phyloP scores from a whole-genome alignment of 2,329 filamentous ascomycete species.

The Orbilia quercus region DNA sequence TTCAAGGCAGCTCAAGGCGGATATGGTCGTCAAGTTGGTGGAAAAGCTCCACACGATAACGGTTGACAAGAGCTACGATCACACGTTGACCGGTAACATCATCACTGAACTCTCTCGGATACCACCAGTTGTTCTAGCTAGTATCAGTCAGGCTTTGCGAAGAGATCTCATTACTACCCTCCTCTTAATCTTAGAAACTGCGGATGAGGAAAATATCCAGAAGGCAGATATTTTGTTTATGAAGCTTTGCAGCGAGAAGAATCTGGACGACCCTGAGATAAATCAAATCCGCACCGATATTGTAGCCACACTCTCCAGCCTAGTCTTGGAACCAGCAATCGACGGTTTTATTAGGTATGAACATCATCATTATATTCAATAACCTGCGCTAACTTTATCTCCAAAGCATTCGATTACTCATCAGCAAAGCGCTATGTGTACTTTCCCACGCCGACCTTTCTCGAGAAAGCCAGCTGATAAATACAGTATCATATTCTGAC shows the following conservation, averaged over 20 bases:
- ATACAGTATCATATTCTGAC: conserved; percentile 53
- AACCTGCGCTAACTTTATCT: conserved; percentile 2
- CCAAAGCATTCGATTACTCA: conserved; percentile 44
- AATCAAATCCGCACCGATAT: conserved; percentile 51
- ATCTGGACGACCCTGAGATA: conserved; percentile 42
- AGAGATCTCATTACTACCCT: conserved; percentile 42
- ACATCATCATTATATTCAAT: neutral
- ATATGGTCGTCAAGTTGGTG: conserved; percentile 39
- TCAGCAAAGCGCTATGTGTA: conserved; percentile 43
- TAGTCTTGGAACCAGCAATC: conserved; percentile 21
- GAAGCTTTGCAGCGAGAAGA: conserved; percentile 51
- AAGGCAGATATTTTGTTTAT: conserved; percentile 51
- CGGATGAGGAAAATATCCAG: conserved; percentile 41
- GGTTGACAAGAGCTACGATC: conserved; percentile 30
- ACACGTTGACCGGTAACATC: conserved; percentile 41
- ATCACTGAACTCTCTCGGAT: conserved; percentile 48
- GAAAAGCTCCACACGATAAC: conserved; percentile 43
- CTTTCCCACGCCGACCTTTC: conserved; percentile 42
- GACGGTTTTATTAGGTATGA: conserved; percentile 40
- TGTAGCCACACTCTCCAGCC: conserved; percentile 21
- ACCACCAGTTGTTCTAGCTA: conserved; percentile 33
- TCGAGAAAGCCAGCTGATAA: conserved; percentile 37
- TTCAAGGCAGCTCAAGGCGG: conserved; percentile 43
- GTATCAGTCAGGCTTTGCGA: conserved; percentile 36
- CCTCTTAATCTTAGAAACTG: conserved; percentile 35